A percentile compares a stretch with the other conserved stretches of the same genome.
Evolutionary conservation across 2,329 filamentous ascomycete species (phyloP).

Genomic region (Akanthomyces muscarius): DNA sequence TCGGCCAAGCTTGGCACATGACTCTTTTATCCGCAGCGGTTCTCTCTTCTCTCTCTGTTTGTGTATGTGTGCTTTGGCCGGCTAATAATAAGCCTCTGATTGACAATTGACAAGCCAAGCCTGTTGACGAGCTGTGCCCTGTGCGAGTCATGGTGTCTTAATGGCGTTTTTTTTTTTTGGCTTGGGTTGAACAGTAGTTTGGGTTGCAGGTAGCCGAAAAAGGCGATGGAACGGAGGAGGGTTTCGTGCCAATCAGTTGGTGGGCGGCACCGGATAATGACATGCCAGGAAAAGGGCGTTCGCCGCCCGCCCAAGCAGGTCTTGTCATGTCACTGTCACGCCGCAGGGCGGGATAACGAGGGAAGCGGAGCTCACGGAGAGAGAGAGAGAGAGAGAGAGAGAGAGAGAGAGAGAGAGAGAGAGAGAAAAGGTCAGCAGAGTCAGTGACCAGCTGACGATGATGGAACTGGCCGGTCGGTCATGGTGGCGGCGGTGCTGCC

Average conservation of each 20-base stretch:
- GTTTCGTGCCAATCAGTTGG: background rate
- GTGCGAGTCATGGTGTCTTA: background rate
- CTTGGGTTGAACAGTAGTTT: too few relatives aligned
- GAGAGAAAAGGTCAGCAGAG: background rate
- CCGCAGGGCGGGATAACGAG: too few relatives aligned
- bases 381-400: background rate
- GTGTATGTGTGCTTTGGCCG: too few relatives aligned
- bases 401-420: too few relatives aligned
- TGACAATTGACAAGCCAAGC: background rate
- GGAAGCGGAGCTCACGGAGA: background rate
- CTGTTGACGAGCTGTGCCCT: background rate
- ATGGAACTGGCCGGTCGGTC: background rate
- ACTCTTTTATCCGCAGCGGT: background rate
- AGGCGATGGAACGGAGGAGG: too few relatives aligned
- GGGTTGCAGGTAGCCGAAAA: too few relatives aligned
- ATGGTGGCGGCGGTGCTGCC: background rate
- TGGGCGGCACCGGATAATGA: too few relatives aligned
- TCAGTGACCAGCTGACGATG: slow-evolving; percentile 3
- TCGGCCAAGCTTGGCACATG: slow-evolving; percentile 3
- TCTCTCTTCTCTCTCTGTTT: background rate
- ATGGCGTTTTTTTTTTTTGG: background rate
- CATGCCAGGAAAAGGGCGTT: background rate
- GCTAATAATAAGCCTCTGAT: background rate
- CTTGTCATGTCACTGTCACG: background rate
- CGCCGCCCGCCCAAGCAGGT: background rate